These are phyloP conservation scores for Tetracladium maxilliforme DNA, from an alignment of 2,329 filamentous ascomycete species.

Conservation along the genomic window DNA sequence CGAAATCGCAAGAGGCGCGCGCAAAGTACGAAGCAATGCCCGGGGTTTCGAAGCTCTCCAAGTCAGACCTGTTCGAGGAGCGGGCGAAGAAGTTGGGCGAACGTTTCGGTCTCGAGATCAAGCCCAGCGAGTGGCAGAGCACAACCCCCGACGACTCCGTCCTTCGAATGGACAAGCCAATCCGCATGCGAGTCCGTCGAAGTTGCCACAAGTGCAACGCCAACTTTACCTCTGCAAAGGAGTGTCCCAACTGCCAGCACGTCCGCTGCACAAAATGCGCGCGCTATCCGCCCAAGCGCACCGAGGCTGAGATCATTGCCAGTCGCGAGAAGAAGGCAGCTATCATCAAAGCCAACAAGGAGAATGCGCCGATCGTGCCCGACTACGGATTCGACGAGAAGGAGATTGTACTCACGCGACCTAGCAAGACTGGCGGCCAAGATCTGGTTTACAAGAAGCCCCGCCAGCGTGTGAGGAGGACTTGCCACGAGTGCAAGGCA, in stretches of 20 bases:
- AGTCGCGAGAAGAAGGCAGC: constrained; percentile 34
- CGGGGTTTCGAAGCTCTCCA: too few relatives aligned
- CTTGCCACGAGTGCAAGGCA: constrained; percentile 59
- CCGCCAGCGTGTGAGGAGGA: constrained; percentile 58
- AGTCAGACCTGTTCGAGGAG: too few relatives aligned
- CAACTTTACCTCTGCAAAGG: constrained; percentile 56
- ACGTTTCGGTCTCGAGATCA: constrained; percentile 18
- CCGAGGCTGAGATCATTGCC: constrained; percentile 11
- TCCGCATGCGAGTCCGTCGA: constrained; percentile 64
- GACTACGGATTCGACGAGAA: constrained; percentile 34
- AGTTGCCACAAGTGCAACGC: constrained; percentile 72
- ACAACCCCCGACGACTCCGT: constrained; percentile 6
- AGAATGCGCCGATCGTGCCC: constrained; percentile 33
- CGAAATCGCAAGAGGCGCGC: too few relatives aligned
- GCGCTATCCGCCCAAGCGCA: constrained; percentile 47
- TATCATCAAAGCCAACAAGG: constrained; percentile 37
- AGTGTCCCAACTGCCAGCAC: constrained; percentile 68
- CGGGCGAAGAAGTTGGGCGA: constrained; percentile 18
- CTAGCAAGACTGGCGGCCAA: constrained; percentile 50
- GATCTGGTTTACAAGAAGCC: constrained; percentile 59
- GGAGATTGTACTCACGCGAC: constrained; percentile 41
- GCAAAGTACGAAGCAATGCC: too few relatives aligned
- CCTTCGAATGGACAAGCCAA: constrained; percentile 55
- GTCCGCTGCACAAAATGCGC: constrained; percentile 68
- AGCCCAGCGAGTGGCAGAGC: constrained; percentile 13